Evolutionary conservation across 2,329 filamentous ascomycete species (phyloP).

Genomic region (Tolypocladium cylindrosporum): DNA sequence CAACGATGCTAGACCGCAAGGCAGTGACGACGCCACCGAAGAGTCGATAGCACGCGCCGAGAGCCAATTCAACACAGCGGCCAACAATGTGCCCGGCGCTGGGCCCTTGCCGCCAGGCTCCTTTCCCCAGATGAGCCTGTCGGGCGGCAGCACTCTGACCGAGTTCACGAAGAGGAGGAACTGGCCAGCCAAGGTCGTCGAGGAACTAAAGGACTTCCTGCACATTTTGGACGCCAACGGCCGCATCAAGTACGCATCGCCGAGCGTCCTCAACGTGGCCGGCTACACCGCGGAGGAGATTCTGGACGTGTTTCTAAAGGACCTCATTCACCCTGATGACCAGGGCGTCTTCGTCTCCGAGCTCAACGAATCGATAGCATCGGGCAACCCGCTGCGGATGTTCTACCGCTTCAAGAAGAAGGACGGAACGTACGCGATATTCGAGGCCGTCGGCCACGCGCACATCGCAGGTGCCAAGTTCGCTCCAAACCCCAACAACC

Average conservation of each 20-base stretch:
- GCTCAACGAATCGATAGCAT: conserved; percentile 80
- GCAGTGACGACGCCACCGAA: conserved; percentile 13
- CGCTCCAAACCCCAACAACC: conserved; percentile 51
- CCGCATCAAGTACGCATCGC: conserved; percentile 76
- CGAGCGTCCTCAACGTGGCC: conserved; percentile 63
- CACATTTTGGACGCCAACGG: conserved; percentile 81
- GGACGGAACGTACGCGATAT: conserved; percentile 65
- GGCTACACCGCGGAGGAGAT: conserved; percentile 66
- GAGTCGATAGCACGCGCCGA: conserved; percentile 20
- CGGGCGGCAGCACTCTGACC: conserved; percentile 36
- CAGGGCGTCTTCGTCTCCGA: conserved; percentile 73
- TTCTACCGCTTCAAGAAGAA: conserved; percentile 76
- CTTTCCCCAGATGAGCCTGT: conserved; percentile 21
- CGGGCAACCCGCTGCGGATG: conserved; percentile 67
- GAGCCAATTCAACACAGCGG: conserved; percentile 22
- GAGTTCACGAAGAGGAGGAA: conserved; percentile 54
- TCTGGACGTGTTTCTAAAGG: conserved; percentile 64
- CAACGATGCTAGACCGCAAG: conserved; percentile 7
- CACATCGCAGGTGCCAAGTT: conserved; percentile 67
- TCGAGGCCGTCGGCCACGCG: conserved; percentile 87
- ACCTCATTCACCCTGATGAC: conserved; percentile 82
- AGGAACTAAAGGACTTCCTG: conserved; percentile 81
- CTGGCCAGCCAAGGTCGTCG: conserved; percentile 82
- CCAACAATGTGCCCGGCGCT: conserved; percentile 29
- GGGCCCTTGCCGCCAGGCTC: conserved; percentile 30